Percentiles rank a stretch among this genome's conserved stretches.
These are phyloP conservation scores for Coniochaeta hoffmannii DNA, from an alignment of 2,329 filamentous ascomycete genomes.

Conservation along the genomic window DNA sequence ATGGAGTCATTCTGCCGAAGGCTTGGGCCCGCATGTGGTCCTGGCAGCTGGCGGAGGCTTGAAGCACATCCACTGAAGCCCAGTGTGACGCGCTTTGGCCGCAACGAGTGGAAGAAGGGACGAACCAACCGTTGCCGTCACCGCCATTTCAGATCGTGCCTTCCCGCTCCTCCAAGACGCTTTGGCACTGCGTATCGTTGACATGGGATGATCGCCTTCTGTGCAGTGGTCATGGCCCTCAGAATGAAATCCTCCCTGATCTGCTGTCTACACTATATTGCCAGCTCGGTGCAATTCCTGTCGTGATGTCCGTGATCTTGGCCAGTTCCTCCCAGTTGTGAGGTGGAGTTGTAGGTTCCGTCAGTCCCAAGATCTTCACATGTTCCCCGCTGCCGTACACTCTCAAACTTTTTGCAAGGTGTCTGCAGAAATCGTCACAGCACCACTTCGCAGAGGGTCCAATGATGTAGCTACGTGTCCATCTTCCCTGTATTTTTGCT, in stretches of 20 bases:
- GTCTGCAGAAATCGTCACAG: not conserved
- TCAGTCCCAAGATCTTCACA: not conserved
- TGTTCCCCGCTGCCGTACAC: not conserved
- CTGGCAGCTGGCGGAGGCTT: not conserved
- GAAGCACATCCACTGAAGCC: no score
- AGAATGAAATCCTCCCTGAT: no score
- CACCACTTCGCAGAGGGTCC: not conserved
- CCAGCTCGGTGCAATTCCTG: no score
- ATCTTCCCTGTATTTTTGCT: not conserved
- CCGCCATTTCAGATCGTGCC: not conserved
- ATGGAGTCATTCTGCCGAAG: not conserved
- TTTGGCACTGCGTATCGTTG: no score
- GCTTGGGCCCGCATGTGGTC: not conserved
- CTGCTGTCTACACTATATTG: no score
- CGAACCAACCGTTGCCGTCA: not conserved
- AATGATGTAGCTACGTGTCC: slow-evolving; percentile 1
- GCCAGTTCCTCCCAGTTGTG: not conserved
- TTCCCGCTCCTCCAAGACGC: not conserved
- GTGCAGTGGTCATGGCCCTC: no score
- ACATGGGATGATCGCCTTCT: no score
- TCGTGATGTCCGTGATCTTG: not conserved
- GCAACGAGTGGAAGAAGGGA: no score
- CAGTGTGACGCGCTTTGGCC: no score
- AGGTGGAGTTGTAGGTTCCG: not conserved
- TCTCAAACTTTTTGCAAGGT: not conserved